Evolutionary conservation across 2,329 filamentous ascomycete species (phyloP).

Genomic region (Fonsecaea nubica): DNA sequence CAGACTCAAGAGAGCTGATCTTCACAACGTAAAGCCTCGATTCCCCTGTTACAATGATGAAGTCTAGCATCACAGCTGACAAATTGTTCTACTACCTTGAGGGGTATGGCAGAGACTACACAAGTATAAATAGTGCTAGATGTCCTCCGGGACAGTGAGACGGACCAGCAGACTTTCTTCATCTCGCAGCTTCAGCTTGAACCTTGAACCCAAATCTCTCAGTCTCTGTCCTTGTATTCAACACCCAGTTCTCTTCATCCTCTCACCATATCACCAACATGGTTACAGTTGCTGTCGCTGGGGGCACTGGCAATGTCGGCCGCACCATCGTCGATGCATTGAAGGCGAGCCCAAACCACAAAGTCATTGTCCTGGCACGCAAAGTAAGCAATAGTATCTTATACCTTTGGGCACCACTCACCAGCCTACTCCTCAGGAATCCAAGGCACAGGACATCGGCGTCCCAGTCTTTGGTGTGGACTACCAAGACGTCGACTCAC

Average conservation of each 20-base stretch:
- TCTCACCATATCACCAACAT: constrained; percentile 39
- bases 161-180: too few species aligned
- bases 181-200: background rate
- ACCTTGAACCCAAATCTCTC: background rate
- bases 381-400: constrained; percentile 43
- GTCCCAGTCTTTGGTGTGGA: constrained; percentile 42
- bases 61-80: background rate
- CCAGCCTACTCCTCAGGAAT: background rate
- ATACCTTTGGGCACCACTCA: background rate
- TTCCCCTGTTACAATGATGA: background rate
- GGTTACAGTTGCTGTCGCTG: constrained; percentile 55
- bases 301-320: constrained; percentile 56
- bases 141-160: too few species aligned
- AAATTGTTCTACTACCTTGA: background rate
- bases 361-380: constrained; percentile 53
- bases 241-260: too few species aligned
- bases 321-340: constrained; percentile 56
- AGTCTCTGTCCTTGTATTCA: too few species aligned
- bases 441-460: constrained; percentile 30
- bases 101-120: background rate
- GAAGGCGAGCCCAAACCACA: constrained; percentile 44
- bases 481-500: constrained; percentile 44
- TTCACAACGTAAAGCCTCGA: background rate
- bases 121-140: background rate
- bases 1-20: background rate